Evolutionary conservation across 495 filamentous ascomycete species (phyloP).

Genomic region (Aspergillus campestris): DNA sequence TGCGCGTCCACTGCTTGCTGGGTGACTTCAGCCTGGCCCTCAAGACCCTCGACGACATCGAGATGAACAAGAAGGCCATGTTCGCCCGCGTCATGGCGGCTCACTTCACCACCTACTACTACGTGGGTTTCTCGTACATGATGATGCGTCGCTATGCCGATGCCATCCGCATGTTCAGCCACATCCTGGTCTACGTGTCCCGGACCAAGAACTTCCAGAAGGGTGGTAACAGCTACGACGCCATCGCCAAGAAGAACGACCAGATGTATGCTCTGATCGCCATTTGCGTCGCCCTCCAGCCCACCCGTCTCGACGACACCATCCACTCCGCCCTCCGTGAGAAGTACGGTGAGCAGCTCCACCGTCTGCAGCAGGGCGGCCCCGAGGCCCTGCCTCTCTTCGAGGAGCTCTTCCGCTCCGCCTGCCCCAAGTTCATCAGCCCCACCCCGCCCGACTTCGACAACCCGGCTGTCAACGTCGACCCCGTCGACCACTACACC

Average conservation of each 20-base stretch:
- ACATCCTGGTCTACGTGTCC: slow-evolving; percentile 98
- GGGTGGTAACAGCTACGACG: slow-evolving; percentile 87
- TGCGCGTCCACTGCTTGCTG: slow-evolving; percentile 92
- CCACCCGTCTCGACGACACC: slow-evolving; percentile 93
- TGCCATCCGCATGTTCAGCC: slow-evolving; percentile 98
- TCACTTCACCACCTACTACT: slow-evolving; percentile 99
- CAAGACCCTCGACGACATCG: slow-evolving; percentile 98
- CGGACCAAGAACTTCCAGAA: slow-evolving; percentile 99
- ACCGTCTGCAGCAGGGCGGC: slow-evolving; percentile 88
- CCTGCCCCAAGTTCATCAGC: slow-evolving; percentile 99
- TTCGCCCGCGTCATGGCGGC: slow-evolving; percentile 99
- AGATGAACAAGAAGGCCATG: slow-evolving; percentile 99
- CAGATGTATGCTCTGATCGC: slow-evolving; percentile 99
- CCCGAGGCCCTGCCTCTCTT: slow-evolving; percentile 92
- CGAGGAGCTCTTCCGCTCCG: slow-evolving; percentile 89
- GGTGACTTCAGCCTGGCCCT: slow-evolving; percentile 97
- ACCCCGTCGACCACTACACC: slow-evolving; percentile 95
- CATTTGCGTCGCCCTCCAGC: slow-evolving; percentile 96
- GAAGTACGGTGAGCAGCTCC: slow-evolving; percentile 97
- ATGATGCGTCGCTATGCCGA: slow-evolving; percentile 99
- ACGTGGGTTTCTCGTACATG: slow-evolving; percentile 99
- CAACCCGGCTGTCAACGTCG: slow-evolving; percentile 84
- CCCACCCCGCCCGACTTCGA: slow-evolving; percentile 97
- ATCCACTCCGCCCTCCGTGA: slow-evolving; percentile 96
- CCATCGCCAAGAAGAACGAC: slow-evolving; percentile 98